phyloP scores from a whole-genome alignment of 371 early-diverging fungal genomes.

The Mucor indicus region DNA sequence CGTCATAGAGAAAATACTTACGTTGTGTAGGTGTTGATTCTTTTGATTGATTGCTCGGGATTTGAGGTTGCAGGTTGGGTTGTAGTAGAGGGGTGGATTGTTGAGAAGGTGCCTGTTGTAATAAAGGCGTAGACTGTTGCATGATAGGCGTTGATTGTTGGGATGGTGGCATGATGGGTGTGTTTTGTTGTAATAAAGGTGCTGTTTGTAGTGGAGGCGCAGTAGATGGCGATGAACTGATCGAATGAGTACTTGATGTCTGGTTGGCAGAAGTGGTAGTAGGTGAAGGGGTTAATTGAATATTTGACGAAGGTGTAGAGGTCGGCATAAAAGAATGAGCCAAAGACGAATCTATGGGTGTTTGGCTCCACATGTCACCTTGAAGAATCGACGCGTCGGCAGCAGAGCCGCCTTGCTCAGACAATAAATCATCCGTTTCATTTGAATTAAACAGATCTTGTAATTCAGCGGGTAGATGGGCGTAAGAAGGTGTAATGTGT shows the following conservation, averaged over 20 bases:
- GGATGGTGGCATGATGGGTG: not conserved
- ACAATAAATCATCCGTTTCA: conserved; percentile 33
- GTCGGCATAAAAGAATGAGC: conserved; percentile 26
- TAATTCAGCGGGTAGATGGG: conserved; percentile 36
- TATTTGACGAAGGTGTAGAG: not conserved
- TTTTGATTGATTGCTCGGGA: conserved; percentile 2
- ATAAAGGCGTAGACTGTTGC: not conserved
- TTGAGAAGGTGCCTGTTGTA: not conserved
- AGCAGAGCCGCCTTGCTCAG: conserved; percentile 8
- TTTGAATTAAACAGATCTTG: conserved; percentile 34
- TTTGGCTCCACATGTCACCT: conserved; percentile 5
- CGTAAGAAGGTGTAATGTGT: conserved; percentile 19
- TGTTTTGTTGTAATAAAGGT: not conserved
- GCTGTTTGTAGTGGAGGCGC: conserved; percentile 1
- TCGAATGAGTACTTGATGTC: no score
- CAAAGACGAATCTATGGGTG: no score
- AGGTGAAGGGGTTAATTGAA: not conserved
- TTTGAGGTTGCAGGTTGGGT: not conserved
- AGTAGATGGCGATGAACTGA: conserved; percentile 1
- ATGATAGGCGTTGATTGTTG: no score
- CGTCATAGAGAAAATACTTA: no score
- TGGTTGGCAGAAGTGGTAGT: no score
- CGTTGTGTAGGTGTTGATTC: conserved; percentile 5
- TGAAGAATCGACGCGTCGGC: conserved; percentile 16
- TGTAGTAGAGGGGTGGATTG: not conserved